Conservation (phyloP, 2,329 filamentous ascomycete genomes). For the Hysterium pulicare region DNA sequence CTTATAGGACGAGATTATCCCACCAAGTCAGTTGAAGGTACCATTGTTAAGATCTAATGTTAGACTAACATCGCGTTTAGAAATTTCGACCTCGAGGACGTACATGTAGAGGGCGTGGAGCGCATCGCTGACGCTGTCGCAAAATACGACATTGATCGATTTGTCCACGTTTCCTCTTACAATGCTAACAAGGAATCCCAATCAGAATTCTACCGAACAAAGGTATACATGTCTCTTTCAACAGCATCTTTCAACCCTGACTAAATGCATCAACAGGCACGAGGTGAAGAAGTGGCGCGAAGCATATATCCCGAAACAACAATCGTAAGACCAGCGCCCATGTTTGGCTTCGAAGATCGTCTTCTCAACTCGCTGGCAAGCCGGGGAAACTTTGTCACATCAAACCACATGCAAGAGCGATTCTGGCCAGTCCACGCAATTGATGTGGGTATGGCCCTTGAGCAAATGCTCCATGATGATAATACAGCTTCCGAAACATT, state of each 20-base stretch:
- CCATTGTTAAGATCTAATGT: not conserved
- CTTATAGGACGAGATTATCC: slow-evolving; percentile 90
- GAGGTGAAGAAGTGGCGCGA: slow-evolving; percentile 77
- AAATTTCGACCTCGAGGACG: slow-evolving; percentile 91
- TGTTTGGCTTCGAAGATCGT: slow-evolving; percentile 94
- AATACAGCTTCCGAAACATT: slow-evolving; percentile 85
- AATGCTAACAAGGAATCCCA: slow-evolving; percentile 77
- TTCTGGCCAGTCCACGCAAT: slow-evolving; percentile 90
- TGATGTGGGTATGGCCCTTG: slow-evolving; percentile 84
- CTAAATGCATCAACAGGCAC: slow-evolving; percentile 52
- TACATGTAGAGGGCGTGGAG: slow-evolving; percentile 88
- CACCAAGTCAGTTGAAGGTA: slow-evolving; percentile 68
- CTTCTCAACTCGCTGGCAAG: slow-evolving; percentile 82
- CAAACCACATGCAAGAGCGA: slow-evolving; percentile 90
- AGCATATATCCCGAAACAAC: slow-evolving; percentile 95
- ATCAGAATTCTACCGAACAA: slow-evolving; percentile 88
- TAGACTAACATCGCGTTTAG: slow-evolving; percentile 40
- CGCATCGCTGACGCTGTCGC: slow-evolving; percentile 91
- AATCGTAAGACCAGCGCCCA: slow-evolving; percentile 86
- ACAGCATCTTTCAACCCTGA: not conserved
- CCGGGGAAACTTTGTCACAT: slow-evolving; percentile 76
- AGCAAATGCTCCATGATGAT: slow-evolving; percentile 88
- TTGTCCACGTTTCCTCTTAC: slow-evolving; percentile 94
- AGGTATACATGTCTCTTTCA: no score
- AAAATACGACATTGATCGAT: slow-evolving; percentile 97